phyloP scores from a whole-genome alignment of 495 filamentous ascomycete genomes.

The Podospora australis region DNA sequence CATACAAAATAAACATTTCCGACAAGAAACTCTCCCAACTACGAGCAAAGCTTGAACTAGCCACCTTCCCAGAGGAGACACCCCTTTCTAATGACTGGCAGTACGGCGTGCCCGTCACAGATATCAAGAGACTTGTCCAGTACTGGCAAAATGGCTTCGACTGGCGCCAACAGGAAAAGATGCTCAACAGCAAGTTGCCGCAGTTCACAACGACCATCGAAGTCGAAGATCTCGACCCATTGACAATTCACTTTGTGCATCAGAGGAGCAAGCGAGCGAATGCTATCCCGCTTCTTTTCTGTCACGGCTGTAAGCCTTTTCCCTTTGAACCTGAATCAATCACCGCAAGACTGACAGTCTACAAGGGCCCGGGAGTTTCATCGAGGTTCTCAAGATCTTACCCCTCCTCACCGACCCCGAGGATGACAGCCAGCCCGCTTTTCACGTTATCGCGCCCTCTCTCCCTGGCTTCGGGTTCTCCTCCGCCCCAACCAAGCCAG shows the following conservation, averaged over 20 bases:
- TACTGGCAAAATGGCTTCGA: conserved; percentile 45
- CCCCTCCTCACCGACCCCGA: conserved; percentile 41
- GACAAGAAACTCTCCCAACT: conserved; percentile 23
- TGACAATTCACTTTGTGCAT: conserved; percentile 51
- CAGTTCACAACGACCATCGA: conserved; percentile 49
- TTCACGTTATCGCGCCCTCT: conserved; percentile 61
- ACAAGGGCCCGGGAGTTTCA: conserved; percentile 60
- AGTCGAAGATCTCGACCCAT: conserved; percentile 37
- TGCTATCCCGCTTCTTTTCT: conserved; percentile 50
- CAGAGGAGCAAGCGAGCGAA: conserved; percentile 38
- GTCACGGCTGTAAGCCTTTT: conserved; percentile 46
- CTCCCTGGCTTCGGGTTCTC: conserved; percentile 44
- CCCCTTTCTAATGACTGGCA: conserved; percentile 27
- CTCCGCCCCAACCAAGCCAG: conserved; percentile 6
- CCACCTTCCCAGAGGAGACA: conserved; percentile 25
- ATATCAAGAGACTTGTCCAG: conserved; percentile 43
- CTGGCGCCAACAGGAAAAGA: conserved; percentile 40
- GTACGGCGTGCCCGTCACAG: conserved; percentile 42
- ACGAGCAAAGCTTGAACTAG: conserved; percentile 23
- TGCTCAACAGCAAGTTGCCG: conserved; percentile 46
- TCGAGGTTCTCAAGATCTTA: conserved; percentile 60
- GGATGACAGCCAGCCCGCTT: conserved; percentile 40
- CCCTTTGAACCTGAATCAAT: not conserved
- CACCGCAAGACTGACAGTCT: not conserved
- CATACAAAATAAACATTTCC: conserved; percentile 29